phyloP scores from a whole-genome alignment of 1,284 basidiomycete genomes.

The Moniliophthora roreri region DNA sequence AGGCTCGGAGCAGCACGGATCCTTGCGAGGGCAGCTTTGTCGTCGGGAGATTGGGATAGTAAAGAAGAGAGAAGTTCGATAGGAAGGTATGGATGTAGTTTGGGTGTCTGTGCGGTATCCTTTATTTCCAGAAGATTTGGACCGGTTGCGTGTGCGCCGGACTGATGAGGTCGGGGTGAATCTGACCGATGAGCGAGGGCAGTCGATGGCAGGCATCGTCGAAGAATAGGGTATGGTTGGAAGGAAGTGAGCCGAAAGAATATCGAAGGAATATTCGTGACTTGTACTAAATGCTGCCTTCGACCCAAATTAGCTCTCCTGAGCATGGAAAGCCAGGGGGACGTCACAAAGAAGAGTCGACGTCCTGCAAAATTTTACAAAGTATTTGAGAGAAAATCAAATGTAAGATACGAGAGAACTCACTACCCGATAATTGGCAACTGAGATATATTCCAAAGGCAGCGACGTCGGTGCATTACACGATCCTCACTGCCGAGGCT shows the following conservation, averaged over 20 bases:
- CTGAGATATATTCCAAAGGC: neutral
- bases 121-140: slow-evolving; percentile 6
- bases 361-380: neutral
- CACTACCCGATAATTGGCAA: slow-evolving; percentile 8
- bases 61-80: slow-evolving; percentile 21
- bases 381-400: slow-evolving; percentile 7
- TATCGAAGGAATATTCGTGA: slow-evolving; percentile 15
- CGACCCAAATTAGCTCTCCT: slow-evolving; percentile 55
- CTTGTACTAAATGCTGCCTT: slow-evolving; percentile 51
- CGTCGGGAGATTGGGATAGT: slow-evolving; percentile 20
- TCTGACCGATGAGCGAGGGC: slow-evolving; percentile 10
- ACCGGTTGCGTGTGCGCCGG: slow-evolving; percentile 9
- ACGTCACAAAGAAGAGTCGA: slow-evolving; percentile 8
- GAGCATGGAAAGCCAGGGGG: slow-evolving; percentile 67
- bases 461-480: slow-evolving; percentile 8
- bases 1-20: slow-evolving; percentile 27
- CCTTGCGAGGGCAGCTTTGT: slow-evolving; percentile 23
- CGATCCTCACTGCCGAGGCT: neutral
- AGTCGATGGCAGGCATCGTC: slow-evolving; percentile 17
- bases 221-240: slow-evolving; percentile 13
- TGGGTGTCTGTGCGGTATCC: neutral
- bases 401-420: slow-evolving; percentile 1
- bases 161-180: slow-evolving; percentile 7
- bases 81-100: slow-evolving; percentile 6
- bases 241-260: slow-evolving; percentile 9